Evolutionary conservation across 345 rosid genomes (phyloP), one percentile per base, ranked within the genome.

Genomic region (Leavenworthia alabamica): DNA sequence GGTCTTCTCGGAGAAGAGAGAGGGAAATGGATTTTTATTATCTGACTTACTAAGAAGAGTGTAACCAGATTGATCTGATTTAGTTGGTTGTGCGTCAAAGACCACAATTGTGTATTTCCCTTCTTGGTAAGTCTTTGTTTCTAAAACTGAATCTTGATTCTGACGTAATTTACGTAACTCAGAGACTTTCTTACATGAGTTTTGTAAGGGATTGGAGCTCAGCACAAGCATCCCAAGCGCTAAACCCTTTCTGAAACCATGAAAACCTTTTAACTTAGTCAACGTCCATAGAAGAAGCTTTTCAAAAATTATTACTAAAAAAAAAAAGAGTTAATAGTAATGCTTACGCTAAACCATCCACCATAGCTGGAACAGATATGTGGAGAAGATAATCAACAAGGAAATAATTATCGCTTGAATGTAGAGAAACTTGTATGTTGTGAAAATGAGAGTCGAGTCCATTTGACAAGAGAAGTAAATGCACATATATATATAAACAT

Each of bases 171-270:
- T 2, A 7, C 62, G 37, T 43, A 74, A 55, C 45, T 68, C 23
- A 9, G 10, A 45, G 66, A 85, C 74, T 50, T 73, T 69, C 2
- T 0, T 59, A 79, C 80, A 81, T 9, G 88, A 72, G 22, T n/a
- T 31, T 1, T 37, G 26, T 52, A 85, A 69, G 22, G 86, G 51
- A 45, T 60, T 82, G 3, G 92, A 80, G 71, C 62, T 74, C 61
- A 78, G 70, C 68, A 60, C 64, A 12, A 85, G 73, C 62, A 67
- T 81, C 45, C 82, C 86, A 46, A 77, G 70, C 37, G 72, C 81
- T 7, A 46, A 20, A 1, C 82, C 75, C 26, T 71, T 58, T 77
- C 70, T 60, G 20, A 43, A 54, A 59, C 56, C 83, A 76, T 82
- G 23, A 74, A 66, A 6, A 23, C 7, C 12, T 3, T 3, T 8